Evolutionary conservation across 148 eudicot species (phyloP).

Genomic region (Vaccinium corymbosum): DNA sequence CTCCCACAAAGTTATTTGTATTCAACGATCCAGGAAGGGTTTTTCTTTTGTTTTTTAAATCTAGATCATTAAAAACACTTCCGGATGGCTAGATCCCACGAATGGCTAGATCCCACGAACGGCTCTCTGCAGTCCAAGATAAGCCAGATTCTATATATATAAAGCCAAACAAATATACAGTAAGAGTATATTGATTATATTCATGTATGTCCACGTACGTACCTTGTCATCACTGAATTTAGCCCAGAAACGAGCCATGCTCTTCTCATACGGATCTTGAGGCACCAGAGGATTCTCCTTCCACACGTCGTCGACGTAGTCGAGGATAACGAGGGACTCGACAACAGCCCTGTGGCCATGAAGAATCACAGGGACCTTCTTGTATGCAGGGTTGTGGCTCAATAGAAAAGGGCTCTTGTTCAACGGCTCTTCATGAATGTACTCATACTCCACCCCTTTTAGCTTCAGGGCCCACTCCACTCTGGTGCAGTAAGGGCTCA

Average conservation of each 20-base stretch:
- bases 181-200: not conserved
- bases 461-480: conserved; percentile 27
- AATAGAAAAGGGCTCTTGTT: conserved; percentile 24
- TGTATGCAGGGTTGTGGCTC: conserved; percentile 17
- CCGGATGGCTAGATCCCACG: too few species aligned
- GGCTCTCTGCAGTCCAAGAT: too few species aligned
- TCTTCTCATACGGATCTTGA: conserved; percentile 25
- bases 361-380: conserved; percentile 27
- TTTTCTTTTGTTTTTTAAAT: too few species aligned
- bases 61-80: too few species aligned
- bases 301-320: conserved; percentile 29
- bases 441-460: conserved; percentile 26
- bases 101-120: too few species aligned
- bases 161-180: too few species aligned
- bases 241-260: conserved; percentile 36
- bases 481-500: conserved; percentile 16
- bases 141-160: too few species aligned
- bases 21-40: too few species aligned
- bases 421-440: conserved; percentile 17
- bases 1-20: too few species aligned
- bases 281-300: conserved; percentile 22
- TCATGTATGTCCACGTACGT: not conserved
- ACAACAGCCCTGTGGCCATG: conserved; percentile 8
- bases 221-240: conserved; percentile 28
- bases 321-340: conserved; percentile 22